Base-by-base conservation (phyloP, 106 monocot genomes). In the Triglochin maritima region DNA sequence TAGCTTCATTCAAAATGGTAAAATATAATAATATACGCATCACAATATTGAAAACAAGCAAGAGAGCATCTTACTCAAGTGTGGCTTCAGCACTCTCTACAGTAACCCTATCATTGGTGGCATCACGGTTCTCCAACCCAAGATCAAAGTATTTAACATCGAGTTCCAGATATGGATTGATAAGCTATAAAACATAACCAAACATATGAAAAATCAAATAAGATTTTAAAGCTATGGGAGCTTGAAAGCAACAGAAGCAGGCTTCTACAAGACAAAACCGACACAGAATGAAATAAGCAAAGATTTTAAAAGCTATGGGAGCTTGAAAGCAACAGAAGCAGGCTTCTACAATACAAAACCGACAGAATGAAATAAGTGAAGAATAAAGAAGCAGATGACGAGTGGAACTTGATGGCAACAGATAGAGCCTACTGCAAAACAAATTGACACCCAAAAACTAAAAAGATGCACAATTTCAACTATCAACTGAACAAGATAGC, bases 61-160 rank as follows among this genome's bases (percentile, higher is more conserved):
- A 29, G 29, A 65, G 6, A 60, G 64, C 29, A 66, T 17, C 72
- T 72, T 79, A 90, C 90, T 90, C 52, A 15, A 86, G 79, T 6
- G 90, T 82, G 65, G 90, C 90, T 72, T 84, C 81, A 2, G 90
- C 86, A 62, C 90, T 86, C 59, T 90, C 90, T 12, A 86, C 79
- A 7, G 86, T 90, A 44, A 90, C 90, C 72, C 67, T 74, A 47
- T 90, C 90, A 75, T 90, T 78, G 0, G 90, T 90, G 8, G 86
- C 86, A 69, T 90, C 90, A 49, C 90, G 86, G 56, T 86, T 90
- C 15, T 72, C 63, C 7, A 90, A 15, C 10, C 90, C 90, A 71
- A 90, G 72, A 71, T 90, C 90, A 61, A 86, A 90, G 54, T 90
- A 90, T 62, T 90, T 86, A 51, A 90, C 68, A 62, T 90, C 84